Evolutionary conservation across 176 grass and related monocot species (phyloP).

Genomic region (Leersia perrieri): DNA sequence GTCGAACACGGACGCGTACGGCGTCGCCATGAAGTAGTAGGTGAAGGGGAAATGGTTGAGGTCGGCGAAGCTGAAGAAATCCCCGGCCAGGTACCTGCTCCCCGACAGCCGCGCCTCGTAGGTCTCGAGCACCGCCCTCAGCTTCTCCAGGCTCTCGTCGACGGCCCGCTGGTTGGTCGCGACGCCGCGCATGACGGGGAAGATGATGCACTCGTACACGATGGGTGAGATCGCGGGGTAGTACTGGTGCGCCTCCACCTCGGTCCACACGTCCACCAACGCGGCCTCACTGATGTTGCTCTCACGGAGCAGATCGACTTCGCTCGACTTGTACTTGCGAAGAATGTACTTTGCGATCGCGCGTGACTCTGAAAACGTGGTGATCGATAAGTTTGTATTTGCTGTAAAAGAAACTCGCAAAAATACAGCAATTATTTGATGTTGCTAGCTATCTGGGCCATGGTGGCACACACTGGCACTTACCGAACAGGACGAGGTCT

Average conservation of each 20-base stretch:
- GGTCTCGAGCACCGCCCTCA: conserved; percentile 9
- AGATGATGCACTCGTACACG: conserved; percentile 18
- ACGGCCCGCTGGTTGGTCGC: neutral
- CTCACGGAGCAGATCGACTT: neutral
- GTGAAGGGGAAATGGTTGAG: conserved; percentile 19
- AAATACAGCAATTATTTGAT: too few species aligned
- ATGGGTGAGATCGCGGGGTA: neutral
- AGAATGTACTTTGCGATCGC: conserved; percentile 27
- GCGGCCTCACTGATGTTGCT: neutral
- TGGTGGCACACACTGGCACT: neutral
- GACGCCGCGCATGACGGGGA: neutral
- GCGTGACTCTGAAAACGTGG: conserved; percentile 16
- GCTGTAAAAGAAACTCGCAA: neutral
- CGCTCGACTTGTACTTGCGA: conserved; percentile 12
- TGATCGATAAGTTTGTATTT: neutral
- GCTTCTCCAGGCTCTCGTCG: conserved; percentile 7
- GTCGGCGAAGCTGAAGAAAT: conserved; percentile 36
- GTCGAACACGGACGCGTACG: neutral
- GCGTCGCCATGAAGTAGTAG: conserved; percentile 1
- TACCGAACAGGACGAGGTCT: conserved; percentile 24
- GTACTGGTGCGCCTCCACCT: conserved; percentile 22
- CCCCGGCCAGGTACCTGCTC: conserved; percentile 13
- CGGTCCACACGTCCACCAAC: conserved; percentile 30
- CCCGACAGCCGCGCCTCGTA: conserved; percentile 15
- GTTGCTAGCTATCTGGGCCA: neutral